These are phyloP conservation scores for Podochytrium sp. DNA, from an alignment of 192 early-diverging fungal genomes.

Conservation along the genomic window DNA sequence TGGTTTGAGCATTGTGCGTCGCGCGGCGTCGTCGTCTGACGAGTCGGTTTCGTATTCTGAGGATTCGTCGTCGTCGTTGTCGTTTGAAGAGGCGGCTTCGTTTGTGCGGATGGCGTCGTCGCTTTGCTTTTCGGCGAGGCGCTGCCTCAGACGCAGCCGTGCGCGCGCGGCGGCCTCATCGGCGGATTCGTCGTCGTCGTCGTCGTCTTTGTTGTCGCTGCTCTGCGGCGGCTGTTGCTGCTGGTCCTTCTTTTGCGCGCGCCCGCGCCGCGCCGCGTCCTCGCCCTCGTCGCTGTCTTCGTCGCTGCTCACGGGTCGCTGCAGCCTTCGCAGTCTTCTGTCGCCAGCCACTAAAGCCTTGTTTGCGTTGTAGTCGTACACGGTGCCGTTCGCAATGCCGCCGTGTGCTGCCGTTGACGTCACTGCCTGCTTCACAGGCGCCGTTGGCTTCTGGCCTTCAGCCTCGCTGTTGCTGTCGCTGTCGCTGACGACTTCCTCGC, in stretches of 20 bases:
- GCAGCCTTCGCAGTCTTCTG: constrained; percentile 29
- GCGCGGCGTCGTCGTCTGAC: constrained; percentile 52
- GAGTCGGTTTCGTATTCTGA: constrained; percentile 58
- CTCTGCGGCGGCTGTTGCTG: background rate
- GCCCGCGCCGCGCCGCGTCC: constrained; percentile 9
- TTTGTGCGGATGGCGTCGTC: too few relatives aligned
- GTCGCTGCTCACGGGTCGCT: constrained; percentile 22
- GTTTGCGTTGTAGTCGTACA: constrained; percentile 14
- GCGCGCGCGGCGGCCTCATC: constrained; percentile 43
- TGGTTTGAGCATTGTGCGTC: constrained; percentile 76
- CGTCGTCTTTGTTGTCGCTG: constrained; percentile 44
- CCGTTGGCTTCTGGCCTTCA: background rate
- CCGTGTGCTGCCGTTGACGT: background rate
- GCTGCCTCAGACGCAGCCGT: constrained; percentile 24
- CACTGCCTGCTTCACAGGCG: background rate
- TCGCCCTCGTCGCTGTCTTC: constrained; percentile 22
- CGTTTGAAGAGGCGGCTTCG: too few relatives aligned
- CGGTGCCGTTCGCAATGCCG: background rate
- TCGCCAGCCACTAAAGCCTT: background rate
- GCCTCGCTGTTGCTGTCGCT: constrained; percentile 2
- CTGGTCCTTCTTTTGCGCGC: background rate
- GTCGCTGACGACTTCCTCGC: background rate
- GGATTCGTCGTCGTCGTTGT: constrained; percentile 11
- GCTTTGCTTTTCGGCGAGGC: constrained; percentile 50
- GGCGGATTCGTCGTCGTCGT: constrained; percentile 58